These are phyloP conservation scores for Picea engelmannii DNA, from an alignment of 83 land plant genomes.

Conservation along the genomic window DNA sequence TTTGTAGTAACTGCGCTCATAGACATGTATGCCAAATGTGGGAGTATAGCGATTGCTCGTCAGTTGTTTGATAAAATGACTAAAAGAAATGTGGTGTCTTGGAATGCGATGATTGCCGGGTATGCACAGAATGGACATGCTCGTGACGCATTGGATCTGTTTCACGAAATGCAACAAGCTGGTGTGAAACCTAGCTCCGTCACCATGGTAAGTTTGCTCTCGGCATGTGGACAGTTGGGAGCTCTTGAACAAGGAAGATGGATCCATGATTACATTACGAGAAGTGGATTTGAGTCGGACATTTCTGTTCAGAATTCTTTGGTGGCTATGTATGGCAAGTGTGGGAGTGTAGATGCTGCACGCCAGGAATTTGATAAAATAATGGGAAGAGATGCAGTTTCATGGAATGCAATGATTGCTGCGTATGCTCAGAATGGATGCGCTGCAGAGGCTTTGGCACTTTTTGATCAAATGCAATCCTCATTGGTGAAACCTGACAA, in stretches of 20 bases:
- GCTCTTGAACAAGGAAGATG: slow-evolving; percentile 25
- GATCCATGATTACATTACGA: slow-evolving; percentile 33
- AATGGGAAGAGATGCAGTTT: slow-evolving; percentile 29
- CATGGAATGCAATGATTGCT: slow-evolving; percentile 45
- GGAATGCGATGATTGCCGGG: slow-evolving; percentile 49
- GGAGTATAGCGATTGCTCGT: slow-evolving; percentile 25
- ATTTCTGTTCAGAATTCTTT: slow-evolving; percentile 43
- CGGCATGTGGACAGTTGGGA: slow-evolving; percentile 37
- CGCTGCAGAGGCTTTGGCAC: too few relatives aligned
- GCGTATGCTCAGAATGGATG: too few relatives aligned
- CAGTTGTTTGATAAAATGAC: slow-evolving; percentile 39
- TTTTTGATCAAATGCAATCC: too few relatives aligned
- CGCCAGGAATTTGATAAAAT: slow-evolving; percentile 38
- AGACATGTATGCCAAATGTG: slow-evolving; percentile 60
- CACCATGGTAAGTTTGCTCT: slow-evolving; percentile 28
- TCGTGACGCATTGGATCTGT: slow-evolving; percentile 26
- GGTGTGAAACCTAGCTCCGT: slow-evolving; percentile 25
- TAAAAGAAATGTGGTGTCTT: slow-evolving; percentile 36
- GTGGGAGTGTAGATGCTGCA: slow-evolving; percentile 34
- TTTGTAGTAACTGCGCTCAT: slow-evolving; percentile 27
- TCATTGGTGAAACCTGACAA: too few relatives aligned
- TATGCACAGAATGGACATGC: slow-evolving; percentile 28
- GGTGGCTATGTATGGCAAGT: slow-evolving; percentile 59
- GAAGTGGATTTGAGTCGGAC: slow-evolving; percentile 23
- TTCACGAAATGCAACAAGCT: slow-evolving; percentile 26